Evolutionary conservation across 2,329 filamentous ascomycete genomes (phyloP).

Genomic region (Geosmithia morbida): DNA sequence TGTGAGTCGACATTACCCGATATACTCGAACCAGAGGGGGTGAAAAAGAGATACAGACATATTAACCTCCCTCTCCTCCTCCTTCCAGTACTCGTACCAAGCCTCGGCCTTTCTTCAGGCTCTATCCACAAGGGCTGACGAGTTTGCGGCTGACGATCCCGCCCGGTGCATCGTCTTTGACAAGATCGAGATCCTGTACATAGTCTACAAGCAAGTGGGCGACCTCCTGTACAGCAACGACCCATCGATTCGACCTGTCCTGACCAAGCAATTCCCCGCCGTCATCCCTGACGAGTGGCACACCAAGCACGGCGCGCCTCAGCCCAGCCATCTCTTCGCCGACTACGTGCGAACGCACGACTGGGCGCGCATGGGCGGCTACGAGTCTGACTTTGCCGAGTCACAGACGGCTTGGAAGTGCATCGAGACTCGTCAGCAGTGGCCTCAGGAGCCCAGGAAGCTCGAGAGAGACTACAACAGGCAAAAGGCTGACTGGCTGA

Average conservation of each 20-base stretch:
- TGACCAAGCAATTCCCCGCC: constrained; percentile 1
- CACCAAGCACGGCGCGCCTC: not conserved
- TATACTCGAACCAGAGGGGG: too few relatives aligned
- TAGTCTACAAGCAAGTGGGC: constrained; percentile 2
- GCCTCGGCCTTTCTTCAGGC: constrained; percentile 1
- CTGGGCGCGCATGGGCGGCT: not conserved
- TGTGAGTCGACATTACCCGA: too few relatives aligned
- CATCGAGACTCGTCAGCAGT: not conserved
- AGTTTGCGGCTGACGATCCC: constrained; percentile 1
- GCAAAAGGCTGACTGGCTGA: too few relatives aligned
- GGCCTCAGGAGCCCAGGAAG: not conserved
- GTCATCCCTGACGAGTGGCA: constrained; percentile 1
- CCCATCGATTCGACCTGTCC: not conserved
- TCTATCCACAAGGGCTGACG: not conserved
- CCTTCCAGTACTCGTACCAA: constrained; percentile 3
- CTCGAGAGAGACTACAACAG: too few relatives aligned
- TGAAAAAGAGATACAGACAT: too few relatives aligned
- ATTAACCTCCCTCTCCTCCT: not conserved
- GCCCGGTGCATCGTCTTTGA: constrained; percentile 2
- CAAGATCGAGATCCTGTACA: constrained; percentile 3
- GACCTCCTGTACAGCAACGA: constrained; percentile 2
- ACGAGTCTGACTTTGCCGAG: not conserved
- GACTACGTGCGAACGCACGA: constrained; percentile 2
- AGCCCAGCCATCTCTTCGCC: not conserved
- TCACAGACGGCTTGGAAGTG: constrained; percentile 1